phyloP scores from a whole-genome alignment of 495 filamentous ascomycete species.

The Aspergillus olivimuriae region DNA sequence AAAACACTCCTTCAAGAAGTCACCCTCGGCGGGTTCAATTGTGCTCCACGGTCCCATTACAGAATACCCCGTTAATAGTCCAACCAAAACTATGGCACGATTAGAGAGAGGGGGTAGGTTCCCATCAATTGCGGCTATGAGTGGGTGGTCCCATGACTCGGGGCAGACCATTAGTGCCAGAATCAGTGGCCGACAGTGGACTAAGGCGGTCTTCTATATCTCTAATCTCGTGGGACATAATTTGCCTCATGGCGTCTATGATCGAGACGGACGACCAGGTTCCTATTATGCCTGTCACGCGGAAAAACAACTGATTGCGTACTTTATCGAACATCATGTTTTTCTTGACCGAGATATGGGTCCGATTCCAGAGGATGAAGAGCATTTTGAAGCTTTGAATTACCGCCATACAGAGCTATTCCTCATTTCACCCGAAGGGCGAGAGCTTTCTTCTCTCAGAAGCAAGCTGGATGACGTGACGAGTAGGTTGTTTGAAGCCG shows the following conservation, averaged over 20 bases:
- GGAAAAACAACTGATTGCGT: conserved; percentile 14
- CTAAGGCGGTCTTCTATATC: conserved; percentile 7
- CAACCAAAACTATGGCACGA: conserved; percentile 5
- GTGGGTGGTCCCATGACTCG: conserved; percentile 3
- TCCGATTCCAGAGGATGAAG: not conserved
- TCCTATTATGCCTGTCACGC: conserved; percentile 12
- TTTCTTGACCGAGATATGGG: conserved; percentile 7
- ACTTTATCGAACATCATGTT: conserved; percentile 12
- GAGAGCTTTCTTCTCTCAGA: conserved; percentile 1
- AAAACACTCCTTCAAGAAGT: conserved; percentile 5
- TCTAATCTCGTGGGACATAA: conserved; percentile 4
- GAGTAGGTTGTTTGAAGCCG: not conserved
- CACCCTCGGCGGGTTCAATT: conserved; percentile 1
- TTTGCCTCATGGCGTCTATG: not conserved
- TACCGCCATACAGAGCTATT: not conserved
- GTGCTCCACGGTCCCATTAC: conserved; percentile 4
- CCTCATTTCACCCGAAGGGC: not conserved
- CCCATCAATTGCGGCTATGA: conserved; percentile 5
- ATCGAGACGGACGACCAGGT: conserved; percentile 8
- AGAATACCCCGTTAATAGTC: conserved; percentile 3
- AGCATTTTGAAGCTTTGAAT: not conserved
- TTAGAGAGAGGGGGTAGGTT: conserved; percentile 7
- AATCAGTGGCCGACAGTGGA: conserved; percentile 7
- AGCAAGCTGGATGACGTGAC: conserved; percentile 2
- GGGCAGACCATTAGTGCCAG: conserved; percentile 2